Evolutionary conservation across 2,329 filamentous ascomycete species (phyloP).

Genomic region (Lachnellula occidentalis): DNA sequence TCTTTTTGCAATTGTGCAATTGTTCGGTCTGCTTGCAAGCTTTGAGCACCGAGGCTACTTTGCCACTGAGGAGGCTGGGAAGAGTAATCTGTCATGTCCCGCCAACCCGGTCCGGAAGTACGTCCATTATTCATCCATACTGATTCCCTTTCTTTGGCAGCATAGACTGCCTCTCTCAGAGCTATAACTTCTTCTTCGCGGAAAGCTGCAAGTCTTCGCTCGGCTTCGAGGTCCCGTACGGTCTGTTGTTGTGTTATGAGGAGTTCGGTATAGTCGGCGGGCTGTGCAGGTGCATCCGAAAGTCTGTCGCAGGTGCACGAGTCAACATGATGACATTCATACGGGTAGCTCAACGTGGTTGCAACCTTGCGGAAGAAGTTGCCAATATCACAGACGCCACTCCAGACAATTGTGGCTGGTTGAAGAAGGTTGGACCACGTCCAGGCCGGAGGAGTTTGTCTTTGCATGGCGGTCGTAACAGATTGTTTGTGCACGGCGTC

Average conservation of each 20-base stretch:
- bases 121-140: no score
- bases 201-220: no score
- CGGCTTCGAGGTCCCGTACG: no score
- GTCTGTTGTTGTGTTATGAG: neutral
- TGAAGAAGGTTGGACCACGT: neutral
- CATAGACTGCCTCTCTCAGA: no score
- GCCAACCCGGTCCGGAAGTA: neutral
- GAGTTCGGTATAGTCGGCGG: neutral
- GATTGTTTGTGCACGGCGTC: no score
- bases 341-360: neutral
- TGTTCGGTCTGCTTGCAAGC: neutral
- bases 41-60: neutral
- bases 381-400: neutral
- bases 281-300: neutral
- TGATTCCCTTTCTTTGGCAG: no score
- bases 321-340: conserved; percentile 1
- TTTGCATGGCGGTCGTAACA: no score
- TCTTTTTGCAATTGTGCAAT: neutral
- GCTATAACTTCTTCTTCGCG: no score
- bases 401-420: neutral
- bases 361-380: neutral
- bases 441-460: no score
- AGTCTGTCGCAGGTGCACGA: neutral
- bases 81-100: neutral
- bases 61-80: neutral